Conservation (phyloP, 768 basidiomycete species). For the Kwoniella sp. region DNA sequence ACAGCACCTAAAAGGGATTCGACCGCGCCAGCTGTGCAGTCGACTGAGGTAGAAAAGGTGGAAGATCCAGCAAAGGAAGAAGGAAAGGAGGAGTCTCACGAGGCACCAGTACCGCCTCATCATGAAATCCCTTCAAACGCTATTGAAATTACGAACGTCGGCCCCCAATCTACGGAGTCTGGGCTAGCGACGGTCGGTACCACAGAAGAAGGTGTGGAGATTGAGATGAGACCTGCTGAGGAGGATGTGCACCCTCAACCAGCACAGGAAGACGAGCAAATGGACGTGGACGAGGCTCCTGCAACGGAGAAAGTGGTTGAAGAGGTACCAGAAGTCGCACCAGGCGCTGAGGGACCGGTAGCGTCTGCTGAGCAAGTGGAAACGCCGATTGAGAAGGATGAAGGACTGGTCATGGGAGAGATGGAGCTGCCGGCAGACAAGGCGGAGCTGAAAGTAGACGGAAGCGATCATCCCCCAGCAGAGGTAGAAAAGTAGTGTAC, state of each 20-base stretch:
- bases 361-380: background rate
- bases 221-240: slow-evolving; percentile 19
- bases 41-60: background rate
- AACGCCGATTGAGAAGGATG: slow-evolving; percentile 18
- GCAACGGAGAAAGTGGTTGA: slow-evolving; percentile 1
- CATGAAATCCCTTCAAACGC: slow-evolving; percentile 39
- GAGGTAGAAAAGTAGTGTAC: slow-evolving; percentile 15
- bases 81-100: slow-evolving; percentile 6
- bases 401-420: slow-evolving; percentile 38
- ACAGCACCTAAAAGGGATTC: background rate
- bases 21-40: slow-evolving; percentile 6
- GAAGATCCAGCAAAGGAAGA: slow-evolving; percentile 7
- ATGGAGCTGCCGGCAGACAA: slow-evolving; percentile 21
- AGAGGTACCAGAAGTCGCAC: slow-evolving; percentile 21
- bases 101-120: slow-evolving; percentile 14
- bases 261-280: slow-evolving; percentile 25
- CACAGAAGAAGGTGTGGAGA: slow-evolving; percentile 26
- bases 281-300: slow-evolving; percentile 33
- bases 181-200: slow-evolving; percentile 31
- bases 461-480: slow-evolving; percentile 25
- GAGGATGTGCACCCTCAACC: background rate
- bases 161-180: slow-evolving; percentile 26
- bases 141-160: slow-evolving; percentile 37
- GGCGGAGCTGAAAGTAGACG: slow-evolving; percentile 24
- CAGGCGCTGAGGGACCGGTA: background rate